Evolutionary conservation across 129 eudicot genomes (phyloP).

Genomic region (Flaveria bidentis): DNA sequence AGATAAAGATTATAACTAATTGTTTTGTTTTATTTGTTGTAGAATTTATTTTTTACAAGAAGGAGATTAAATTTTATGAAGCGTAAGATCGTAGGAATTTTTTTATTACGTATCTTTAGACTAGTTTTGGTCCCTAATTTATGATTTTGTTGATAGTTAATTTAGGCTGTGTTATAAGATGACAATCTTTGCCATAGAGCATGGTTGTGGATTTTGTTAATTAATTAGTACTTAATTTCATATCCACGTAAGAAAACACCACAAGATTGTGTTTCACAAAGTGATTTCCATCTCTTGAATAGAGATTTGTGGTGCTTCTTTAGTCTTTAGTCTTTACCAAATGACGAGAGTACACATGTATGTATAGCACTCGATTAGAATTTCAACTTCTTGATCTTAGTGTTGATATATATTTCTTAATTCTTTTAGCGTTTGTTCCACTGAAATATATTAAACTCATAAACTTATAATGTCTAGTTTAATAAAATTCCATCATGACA

Average conservation of each 20-base stretch:
- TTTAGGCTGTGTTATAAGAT: not conserved
- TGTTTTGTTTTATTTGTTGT: too few species aligned
- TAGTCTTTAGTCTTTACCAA: not conserved
- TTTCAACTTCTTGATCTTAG: not conserved
- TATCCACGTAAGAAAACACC: conserved; percentile 4
- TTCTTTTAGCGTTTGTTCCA: not conserved
- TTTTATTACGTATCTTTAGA: not conserved
- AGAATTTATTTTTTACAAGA: too few species aligned
- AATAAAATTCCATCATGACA: too few species aligned
- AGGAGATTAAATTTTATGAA: too few species aligned
- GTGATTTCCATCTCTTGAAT: not conserved
- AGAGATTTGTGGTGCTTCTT: conserved; percentile 15
- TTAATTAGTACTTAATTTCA: too few species aligned
- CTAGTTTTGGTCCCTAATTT: not conserved
- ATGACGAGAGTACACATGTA: conserved; percentile 3
- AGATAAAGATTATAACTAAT: too few species aligned
- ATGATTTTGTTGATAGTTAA: not conserved
- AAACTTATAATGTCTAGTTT: not conserved
- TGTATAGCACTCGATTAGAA: not conserved
- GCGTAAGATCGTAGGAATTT: too few species aligned
- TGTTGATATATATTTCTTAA: not conserved
- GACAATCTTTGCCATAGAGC: not conserved
- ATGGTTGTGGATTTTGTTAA: not conserved
- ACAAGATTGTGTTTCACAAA: conserved; percentile 13
- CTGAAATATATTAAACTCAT: not conserved